Evolutionary conservation across 2,329 filamentous ascomycete species (phyloP), one percentile per base, ranked within the genome.

Genomic region (Dactylellina cionopaga): DNA sequence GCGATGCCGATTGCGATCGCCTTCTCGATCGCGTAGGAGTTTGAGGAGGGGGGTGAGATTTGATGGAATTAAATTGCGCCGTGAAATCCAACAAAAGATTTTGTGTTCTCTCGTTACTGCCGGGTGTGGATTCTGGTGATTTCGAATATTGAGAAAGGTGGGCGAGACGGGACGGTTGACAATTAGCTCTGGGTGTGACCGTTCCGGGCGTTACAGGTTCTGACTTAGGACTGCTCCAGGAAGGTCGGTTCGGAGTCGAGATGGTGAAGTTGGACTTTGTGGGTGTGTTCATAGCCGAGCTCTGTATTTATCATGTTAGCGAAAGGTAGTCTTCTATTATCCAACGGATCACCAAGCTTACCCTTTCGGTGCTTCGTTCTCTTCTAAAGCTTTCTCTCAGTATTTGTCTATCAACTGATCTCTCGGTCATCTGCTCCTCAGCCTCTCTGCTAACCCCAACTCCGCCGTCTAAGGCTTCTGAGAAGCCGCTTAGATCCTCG

Each of bases 31-130:
- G 80, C 60, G 81, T 81, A 64, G 74, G 43, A 58, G 80, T 81
- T 0, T 88, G 86, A 0, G 88, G 86, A 55, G 80, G 76, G 44
- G 80, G 77, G 46, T 77, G 79, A 55, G 76, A 78, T 75, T 41
- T 79, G 81, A 76, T 79, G 84, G 76, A 75, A 75, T 87, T 86
- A 69, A 89, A 84, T 76, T 92, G 91, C 69, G 95, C 91, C 0
- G 92, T 96, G 77, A 97, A 96, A 79, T 98, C 95, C 76, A 92
- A 84, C 44, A 96, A 85, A 31, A 96, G 84, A 77, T 91, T 96
- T 13, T 90, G 90, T 2, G 90, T 91, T 47, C 46, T 35, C 33
- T 79, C 80, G 77, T 80, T 43, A 81, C 83, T 75, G 82, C 80
- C 51, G 82, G 80, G 74, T 85, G 83, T 41, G 87, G 83, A 79